Evolutionary conservation across 257 asterid species (phyloP), one percentile per base, ranked within the genome.

Genomic region (Linderniella brevidens): DNA sequence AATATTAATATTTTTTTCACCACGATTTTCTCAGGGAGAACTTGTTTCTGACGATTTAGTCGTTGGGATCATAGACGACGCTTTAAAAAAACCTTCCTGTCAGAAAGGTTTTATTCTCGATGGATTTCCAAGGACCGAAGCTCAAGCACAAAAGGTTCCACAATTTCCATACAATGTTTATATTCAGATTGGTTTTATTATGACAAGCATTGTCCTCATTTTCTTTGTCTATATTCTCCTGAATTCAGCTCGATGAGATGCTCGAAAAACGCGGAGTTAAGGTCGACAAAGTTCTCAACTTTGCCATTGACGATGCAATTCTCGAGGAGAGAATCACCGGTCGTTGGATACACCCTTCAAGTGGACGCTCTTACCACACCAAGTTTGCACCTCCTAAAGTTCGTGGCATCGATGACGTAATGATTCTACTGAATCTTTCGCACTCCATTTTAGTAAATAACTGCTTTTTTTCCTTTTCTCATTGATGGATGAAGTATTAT

Each of bases 31-130:
- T 49, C 67, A 82, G 93, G 97, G 97, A 43, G 88, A 79, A 58
- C 97, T 87, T 60, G 97, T 86, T 60, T 77, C 94, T 19, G 97
- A 86, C 69, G 97, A 79, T 55, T 64, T 86, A 68, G 97, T 86
- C 50, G 79, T 86, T 56, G 97, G 93, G 38, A 79, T 86, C 50
- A 86, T 82, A 46, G 93, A 86, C 50, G 97, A 86, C 15, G 94
- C 97, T 17, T 37, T 86, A 70, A 79, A 79, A 74, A 86, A 71
- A 68, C 92, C 97, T 32, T 86, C 93, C 14, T 88, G 95, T 54
- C 83, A 70, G 64, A 88, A 88, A 50, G 98, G 98, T 17, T 88
- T 88, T 61, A 88, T 88, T 70, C 98, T 88, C 64, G 98, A 88
- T 67, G 98, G 98, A 49, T 84, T 88, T 57, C 98, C 95, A 11